Evolutionary conservation across 1,139 yeast genomes (phyloP), one percentile per base, ranked within the genome.

Genomic region (Saccharomycopsis phalli): DNA sequence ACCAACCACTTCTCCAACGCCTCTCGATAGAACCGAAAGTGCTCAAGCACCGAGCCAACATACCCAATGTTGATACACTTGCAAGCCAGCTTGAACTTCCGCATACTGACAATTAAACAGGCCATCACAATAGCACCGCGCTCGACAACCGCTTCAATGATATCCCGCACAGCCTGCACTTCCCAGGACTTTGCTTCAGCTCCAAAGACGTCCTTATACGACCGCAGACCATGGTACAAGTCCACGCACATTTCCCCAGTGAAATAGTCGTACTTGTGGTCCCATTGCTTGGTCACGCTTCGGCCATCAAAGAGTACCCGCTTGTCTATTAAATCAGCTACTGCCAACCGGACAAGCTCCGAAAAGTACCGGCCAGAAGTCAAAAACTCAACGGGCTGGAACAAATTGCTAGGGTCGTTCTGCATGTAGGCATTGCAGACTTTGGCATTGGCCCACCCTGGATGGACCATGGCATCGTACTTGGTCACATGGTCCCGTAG

Each of bases 281-380:
- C 22, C 17, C 27, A 8, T 10, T 23, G 17, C 20, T 21, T 10
- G 26, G 35, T 14, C 14, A 22, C 19, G 30, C 18, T 14, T 2
- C 28, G 7, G 40, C 18, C 50, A 2, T 14, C 17, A 42, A 69
- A 68, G 8, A 71, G 42, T 45, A 63, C 66, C 4, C 54, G 49
- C 4, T 48, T 47, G 2, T 55, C 54, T 28, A 62, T 52, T 48
- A 66, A 51, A 35, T 65, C 69, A 23, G 60, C 51, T 31, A 71
- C 41, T 2, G 63, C 63, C 41, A 69, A 56, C 36, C 80, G 58
- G 4, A 69, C 57, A 43, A 73, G 54, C 51, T 74, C 81, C 8
- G 76, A 73, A 40, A 74, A 59, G 53, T 74, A 74, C 49, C 80
- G 59, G 1, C 80, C 81, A 37, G 74, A 62, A 29, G 75, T 65